Conservation (phyloP, 106 monocot genomes). For the Phalaenopsis equestris region DNA sequence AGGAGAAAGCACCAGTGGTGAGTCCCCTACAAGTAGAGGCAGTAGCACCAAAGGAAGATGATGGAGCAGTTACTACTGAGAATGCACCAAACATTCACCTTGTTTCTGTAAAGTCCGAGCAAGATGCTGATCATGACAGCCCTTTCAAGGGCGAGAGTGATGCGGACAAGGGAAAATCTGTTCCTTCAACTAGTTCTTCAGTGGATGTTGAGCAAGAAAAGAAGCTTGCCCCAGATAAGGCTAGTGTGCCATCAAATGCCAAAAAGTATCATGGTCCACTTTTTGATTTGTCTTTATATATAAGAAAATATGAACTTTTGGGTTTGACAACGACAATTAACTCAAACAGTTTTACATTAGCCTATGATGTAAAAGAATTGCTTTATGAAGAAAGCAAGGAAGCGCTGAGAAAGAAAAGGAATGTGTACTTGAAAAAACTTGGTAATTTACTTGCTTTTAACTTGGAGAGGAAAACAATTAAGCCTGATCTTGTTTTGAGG, state of each 20-base stretch:
- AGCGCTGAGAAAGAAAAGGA: slow-evolving; percentile 68
- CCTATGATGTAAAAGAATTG: slow-evolving; percentile 78
- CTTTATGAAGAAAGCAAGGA: slow-evolving; percentile 64
- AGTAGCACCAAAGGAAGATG: slow-evolving; percentile 33
- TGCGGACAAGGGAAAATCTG: slow-evolving; percentile 41
- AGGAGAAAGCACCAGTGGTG: slow-evolving; percentile 27
- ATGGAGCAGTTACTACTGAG: slow-evolving; percentile 15
- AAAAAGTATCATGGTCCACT: slow-evolving; percentile 86
- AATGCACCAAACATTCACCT: slow-evolving; percentile 33
- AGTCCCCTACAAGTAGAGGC: slow-evolving; percentile 16
- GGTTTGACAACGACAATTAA: slow-evolving; percentile 30
- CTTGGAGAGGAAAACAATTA: slow-evolving; percentile 73
- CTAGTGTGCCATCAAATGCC: slow-evolving; percentile 14
- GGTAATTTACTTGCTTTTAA: slow-evolving; percentile 65
- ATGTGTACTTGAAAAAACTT: slow-evolving; percentile 69
- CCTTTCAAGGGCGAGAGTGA: slow-evolving; percentile 33
- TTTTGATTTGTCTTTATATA: slow-evolving; percentile 94
- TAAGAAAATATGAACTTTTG: slow-evolving; percentile 56
- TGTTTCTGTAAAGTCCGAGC: slow-evolving; percentile 57
- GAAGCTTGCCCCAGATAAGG: slow-evolving; percentile 25
- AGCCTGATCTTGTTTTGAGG: slow-evolving; percentile 73
- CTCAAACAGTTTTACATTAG: slow-evolving; percentile 48
- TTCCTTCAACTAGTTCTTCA: slow-evolving; percentile 20
- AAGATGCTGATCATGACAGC: slow-evolving; percentile 45
- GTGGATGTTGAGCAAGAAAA: slow-evolving; percentile 39